Conservation (phyloP, 2,329 filamentous ascomycete species). For the Teratosphaeria destructans region DNA sequence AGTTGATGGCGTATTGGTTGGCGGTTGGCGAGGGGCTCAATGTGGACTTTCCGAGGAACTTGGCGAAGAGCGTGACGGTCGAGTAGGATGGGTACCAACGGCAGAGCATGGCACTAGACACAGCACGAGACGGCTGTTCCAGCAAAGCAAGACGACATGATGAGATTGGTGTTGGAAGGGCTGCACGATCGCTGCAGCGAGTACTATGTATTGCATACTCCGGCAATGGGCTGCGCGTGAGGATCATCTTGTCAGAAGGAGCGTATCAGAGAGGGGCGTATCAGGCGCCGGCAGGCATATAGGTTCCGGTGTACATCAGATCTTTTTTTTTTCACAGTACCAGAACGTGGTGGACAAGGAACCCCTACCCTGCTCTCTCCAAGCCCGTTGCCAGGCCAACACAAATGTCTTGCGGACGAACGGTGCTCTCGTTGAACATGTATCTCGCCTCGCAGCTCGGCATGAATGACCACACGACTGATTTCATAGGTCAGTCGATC, state of each 20-base stretch:
- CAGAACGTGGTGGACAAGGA: no score
- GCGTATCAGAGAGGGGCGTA: neutral
- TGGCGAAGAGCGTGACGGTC: slow-evolving; percentile 98
- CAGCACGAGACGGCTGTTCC: neutral
- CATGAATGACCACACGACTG: no score
- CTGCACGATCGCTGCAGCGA: neutral
- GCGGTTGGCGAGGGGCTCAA: slow-evolving; percentile 91
- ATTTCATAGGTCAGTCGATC: no score
- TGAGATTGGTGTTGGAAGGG: neutral
- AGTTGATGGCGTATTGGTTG: slow-evolving; percentile 98
- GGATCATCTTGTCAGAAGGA: neutral
- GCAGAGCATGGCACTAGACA: neutral
- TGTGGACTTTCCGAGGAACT: slow-evolving; percentile 95
- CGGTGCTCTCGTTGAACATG: neutral
- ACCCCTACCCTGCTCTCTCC: no score
- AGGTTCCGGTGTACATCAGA: neutral
- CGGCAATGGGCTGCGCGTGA: neutral
- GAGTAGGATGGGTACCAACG: slow-evolving; percentile 52
- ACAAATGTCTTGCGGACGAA: neutral
- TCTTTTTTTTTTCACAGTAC: neutral
- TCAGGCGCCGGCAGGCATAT: neutral
- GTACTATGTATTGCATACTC: neutral
- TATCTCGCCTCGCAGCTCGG: neutral
- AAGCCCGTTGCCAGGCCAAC: neutral
- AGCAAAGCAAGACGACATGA: neutral